A percentile compares a stretch with the other conserved stretches of the same genome.
phyloP scores from a whole-genome alignment of 2,329 filamentous ascomycete genomes.

The Periglandula ipomoeae region DNA sequence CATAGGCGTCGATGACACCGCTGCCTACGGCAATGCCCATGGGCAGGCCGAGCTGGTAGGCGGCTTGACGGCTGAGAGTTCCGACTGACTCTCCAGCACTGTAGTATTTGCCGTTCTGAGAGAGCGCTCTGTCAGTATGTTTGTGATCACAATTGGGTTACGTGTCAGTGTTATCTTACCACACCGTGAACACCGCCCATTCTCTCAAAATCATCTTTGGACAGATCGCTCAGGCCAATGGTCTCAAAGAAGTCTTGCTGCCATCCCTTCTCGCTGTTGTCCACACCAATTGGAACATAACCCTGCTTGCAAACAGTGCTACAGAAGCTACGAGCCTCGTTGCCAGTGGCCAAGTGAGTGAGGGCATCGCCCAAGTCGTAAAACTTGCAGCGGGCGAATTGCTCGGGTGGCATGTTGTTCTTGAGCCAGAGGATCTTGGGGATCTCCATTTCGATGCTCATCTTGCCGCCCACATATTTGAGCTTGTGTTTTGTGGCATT shows the following conservation, averaged over 20 bases:
- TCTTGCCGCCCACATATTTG: constrained; percentile 91
- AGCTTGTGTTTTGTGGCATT: constrained; percentile 89
- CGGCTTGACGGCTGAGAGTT: constrained; percentile 73
- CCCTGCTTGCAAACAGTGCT: constrained; percentile 97
- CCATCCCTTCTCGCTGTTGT: constrained; percentile 96
- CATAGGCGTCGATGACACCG: constrained; percentile 96
- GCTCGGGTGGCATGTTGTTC: constrained; percentile 89
- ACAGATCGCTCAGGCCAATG: constrained; percentile 80
- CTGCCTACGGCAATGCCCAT: constrained; percentile 87
- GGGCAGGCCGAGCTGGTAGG: constrained; percentile 71
- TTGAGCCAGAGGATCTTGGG: constrained; percentile 98
- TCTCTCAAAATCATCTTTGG: constrained; percentile 79
- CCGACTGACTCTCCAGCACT: constrained; percentile 91
- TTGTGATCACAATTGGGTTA: neutral
- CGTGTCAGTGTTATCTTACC: constrained; percentile 46
- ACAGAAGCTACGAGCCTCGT: constrained; percentile 87
- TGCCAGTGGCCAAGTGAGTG: constrained; percentile 88
- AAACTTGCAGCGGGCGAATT: constrained; percentile 91
- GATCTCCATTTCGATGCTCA: constrained; percentile 99
- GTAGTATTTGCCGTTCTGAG: constrained; percentile 79
- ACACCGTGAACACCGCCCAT: constrained; percentile 92
- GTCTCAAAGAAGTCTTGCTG: constrained; percentile 85
- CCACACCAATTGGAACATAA: constrained; percentile 91
- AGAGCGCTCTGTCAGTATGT: constrained; percentile 1
- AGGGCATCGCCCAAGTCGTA: constrained; percentile 91